Evolutionary conservation across 1,284 basidiomycete genomes (phyloP).

Genomic region (Pterula multifida): DNA sequence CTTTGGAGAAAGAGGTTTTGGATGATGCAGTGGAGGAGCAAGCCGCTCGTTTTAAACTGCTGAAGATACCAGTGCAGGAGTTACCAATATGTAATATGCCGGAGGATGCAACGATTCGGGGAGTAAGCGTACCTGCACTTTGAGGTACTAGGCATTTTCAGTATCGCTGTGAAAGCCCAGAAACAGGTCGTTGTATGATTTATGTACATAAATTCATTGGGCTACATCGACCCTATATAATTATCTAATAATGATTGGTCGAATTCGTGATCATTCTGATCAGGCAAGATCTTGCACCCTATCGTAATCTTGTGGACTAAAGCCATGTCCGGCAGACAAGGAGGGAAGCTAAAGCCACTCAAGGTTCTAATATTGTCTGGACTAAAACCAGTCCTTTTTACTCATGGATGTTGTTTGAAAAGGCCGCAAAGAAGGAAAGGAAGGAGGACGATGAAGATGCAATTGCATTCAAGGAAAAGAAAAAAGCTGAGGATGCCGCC

Average conservation of each 20-base stretch:
- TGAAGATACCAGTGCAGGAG: neutral
- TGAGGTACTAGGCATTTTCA: too few species aligned
- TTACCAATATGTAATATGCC: too few species aligned
- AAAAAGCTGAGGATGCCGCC: constrained; percentile 60
- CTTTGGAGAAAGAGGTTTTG: constrained; percentile 38
- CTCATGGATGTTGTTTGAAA: constrained; percentile 4
- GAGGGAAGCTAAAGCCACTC: constrained; percentile 70
- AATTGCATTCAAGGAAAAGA: constrained; percentile 56
- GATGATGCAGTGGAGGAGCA: constrained; percentile 18
- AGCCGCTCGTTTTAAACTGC: neutral
- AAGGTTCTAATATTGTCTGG: constrained; percentile 28
- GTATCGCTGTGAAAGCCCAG: too few species aligned
- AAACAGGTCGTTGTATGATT: too few species aligned
- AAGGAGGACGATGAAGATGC: constrained; percentile 63
- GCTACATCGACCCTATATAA: too few species aligned
- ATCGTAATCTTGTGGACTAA: too few species aligned
- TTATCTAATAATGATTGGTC: too few species aligned
- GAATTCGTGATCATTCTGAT: too few species aligned
- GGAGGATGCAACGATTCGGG: too few species aligned
- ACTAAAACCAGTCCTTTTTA: neutral
- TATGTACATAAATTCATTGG: too few species aligned
- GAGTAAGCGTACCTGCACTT: too few species aligned
- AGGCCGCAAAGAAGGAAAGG: constrained; percentile 73
- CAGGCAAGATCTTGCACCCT: too few species aligned
- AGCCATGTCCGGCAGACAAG: constrained; percentile 61